A percentile compares a stretch with the other conserved stretches of the same genome.
Evolutionary conservation across 352 stramenopile species (phyloP).

Genomic region (Globisporangium nodosum): DNA sequence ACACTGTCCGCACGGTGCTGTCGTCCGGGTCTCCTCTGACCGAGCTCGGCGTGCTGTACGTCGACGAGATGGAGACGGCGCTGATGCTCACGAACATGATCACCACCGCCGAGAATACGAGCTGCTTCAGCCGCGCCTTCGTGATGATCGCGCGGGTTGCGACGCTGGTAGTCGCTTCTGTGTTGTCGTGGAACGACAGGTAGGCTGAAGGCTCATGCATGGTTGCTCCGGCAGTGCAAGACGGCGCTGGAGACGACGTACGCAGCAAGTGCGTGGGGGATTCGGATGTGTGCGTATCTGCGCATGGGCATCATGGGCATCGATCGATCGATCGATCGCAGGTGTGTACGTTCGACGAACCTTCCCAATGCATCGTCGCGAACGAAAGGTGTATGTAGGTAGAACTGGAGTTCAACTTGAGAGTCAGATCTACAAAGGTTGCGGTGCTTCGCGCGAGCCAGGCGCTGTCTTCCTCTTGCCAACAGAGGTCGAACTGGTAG

Average conservation of each 20-base stretch:
- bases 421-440: too few relatives aligned
- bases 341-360: too few relatives aligned
- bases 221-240: not conserved
- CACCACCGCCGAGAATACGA: constrained; percentile 10
- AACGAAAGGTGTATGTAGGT: too few relatives aligned
- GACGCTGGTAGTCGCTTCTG: not conserved
- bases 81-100: constrained; percentile 13
- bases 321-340: not conserved
- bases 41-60: not conserved
- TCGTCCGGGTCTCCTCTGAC: not conserved
- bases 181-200: constrained; percentile 8
- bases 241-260: not conserved
- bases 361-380: too few relatives aligned
- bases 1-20: constrained; percentile 5
- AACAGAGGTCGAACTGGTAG: too few relatives aligned
- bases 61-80: constrained; percentile 8
- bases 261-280: constrained; percentile 12
- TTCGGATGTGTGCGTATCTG: not conserved
- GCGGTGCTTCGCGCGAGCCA: too few relatives aligned
- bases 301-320: too few relatives aligned
- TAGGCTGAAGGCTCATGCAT: constrained; percentile 12
- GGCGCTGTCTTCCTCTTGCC: too few relatives aligned
- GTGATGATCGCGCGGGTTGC: constrained; percentile 7
- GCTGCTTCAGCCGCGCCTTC: constrained; percentile 8
- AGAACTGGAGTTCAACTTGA: too few relatives aligned